phyloP scores from a whole-genome alignment of 257 asterid species.

The Perilla frutescens region DNA sequence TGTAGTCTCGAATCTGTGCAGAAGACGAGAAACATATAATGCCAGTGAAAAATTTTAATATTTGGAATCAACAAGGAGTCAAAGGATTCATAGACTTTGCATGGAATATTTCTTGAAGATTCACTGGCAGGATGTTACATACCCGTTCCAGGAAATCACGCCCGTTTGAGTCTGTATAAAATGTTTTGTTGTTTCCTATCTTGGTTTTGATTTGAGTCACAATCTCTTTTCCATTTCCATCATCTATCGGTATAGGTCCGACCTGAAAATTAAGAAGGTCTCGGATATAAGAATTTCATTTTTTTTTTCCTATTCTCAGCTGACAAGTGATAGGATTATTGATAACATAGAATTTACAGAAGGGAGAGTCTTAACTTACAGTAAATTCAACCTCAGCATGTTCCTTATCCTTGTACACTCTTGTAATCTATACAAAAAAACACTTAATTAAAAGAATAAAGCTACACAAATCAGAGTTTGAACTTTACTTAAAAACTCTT shows the following conservation, averaged over 20 bases:
- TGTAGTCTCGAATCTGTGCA: constrained; percentile 70
- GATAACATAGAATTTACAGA: neutral
- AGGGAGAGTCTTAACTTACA: constrained; percentile 52
- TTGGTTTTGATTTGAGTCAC: constrained; percentile 69
- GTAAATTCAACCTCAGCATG: constrained; percentile 86
- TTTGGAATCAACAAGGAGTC: neutral
- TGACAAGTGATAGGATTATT: constrained; percentile 9
- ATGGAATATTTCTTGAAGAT: neutral
- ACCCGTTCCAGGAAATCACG: constrained; percentile 95
- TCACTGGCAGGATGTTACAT: constrained; percentile 33
- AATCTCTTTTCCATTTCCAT: constrained; percentile 84
- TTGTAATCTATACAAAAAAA: constrained; percentile 63
- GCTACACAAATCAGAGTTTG: neutral
- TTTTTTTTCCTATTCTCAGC: constrained; percentile 5
- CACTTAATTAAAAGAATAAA: constrained; percentile 25
- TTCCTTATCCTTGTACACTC: constrained; percentile 90
- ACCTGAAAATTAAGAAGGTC: constrained; percentile 53
- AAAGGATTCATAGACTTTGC: neutral
- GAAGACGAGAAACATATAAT: constrained; percentile 18
- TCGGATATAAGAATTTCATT: constrained; percentile 12
- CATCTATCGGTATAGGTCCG: constrained; percentile 93
- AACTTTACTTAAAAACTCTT: neutral
- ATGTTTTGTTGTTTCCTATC: constrained; percentile 69
- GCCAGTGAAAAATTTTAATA: constrained; percentile 10
- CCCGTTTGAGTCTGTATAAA: constrained; percentile 92